Conservation (phyloP, 192 early-diverging fungal species). For the Dispira simplex region DNA sequence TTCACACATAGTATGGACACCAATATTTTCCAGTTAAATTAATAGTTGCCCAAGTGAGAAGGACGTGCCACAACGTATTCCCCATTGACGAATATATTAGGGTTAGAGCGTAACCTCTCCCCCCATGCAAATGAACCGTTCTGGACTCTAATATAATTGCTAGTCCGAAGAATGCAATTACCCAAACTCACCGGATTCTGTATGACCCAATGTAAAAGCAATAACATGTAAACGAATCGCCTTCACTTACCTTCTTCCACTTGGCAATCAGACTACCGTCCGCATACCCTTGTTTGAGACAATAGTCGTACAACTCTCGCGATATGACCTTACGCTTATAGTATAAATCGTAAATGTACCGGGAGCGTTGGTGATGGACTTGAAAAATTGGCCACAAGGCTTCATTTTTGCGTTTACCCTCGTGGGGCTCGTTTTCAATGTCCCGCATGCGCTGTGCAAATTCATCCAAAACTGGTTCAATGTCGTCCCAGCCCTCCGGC, state of each 20-base stretch:
- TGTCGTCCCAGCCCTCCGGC: slow-evolving; percentile 89
- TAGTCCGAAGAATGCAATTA: no score
- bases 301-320: slow-evolving; percentile 83
- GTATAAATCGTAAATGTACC: slow-evolving; percentile 93
- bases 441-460: slow-evolving; percentile 92
- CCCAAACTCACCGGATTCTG: no score
- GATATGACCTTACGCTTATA: slow-evolving; percentile 93
- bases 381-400: slow-evolving; percentile 88
- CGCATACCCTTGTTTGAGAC: slow-evolving; percentile 80
- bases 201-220: no score
- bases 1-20: no score
- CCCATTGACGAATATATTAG: no score
- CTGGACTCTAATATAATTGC: no score
- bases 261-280: slow-evolving; percentile 93
- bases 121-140: no score
- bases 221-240: no score
- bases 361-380: slow-evolving; percentile 92
- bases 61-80: no score
- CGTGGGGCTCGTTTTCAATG: slow-evolving; percentile 91
- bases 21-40: no score
- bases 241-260: slow-evolving; percentile 75
- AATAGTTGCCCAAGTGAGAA: no score
- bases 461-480: slow-evolving; percentile 85
- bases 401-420: slow-evolving; percentile 89
- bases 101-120: no score